A percentile compares a stretch with the other conserved stretches of the same genome.
Conservation (phyloP, 1,284 basidiomycete species). For the Porodaedalea pini region DNA sequence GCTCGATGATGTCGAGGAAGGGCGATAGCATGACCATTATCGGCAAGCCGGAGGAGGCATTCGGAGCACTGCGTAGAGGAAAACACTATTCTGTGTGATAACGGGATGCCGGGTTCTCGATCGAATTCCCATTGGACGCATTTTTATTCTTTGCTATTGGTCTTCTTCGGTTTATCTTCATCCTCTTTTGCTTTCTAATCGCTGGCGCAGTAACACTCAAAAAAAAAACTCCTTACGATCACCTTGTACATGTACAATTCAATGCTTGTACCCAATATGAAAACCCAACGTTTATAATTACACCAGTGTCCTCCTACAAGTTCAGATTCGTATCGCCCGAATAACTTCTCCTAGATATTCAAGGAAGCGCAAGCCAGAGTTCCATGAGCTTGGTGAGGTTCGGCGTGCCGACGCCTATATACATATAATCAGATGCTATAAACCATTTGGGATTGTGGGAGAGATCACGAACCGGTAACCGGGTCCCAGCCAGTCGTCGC, state of each 20-base stretch:
- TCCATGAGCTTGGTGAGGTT: conserved; percentile 22
- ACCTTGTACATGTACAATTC: not conserved
- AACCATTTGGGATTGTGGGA: not conserved
- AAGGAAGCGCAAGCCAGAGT: conserved; percentile 20
- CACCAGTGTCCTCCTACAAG: too few relatives aligned
- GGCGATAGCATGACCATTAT: conserved; percentile 9
- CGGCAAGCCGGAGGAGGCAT: conserved; percentile 7
- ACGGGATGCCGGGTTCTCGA: not conserved
- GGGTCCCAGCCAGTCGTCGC: conserved; percentile 29
- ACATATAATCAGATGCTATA: not conserved
- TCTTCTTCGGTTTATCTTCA: not conserved
- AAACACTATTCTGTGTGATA: not conserved
- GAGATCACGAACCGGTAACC: conserved; percentile 22
- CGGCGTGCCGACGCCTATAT: conserved; percentile 22
- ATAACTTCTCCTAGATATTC: not conserved
- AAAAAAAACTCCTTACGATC: too few relatives aligned
- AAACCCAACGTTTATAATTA: too few relatives aligned
- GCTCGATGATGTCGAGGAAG: not conserved
- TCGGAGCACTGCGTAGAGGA: not conserved
- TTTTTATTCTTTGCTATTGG: not conserved
- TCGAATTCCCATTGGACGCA: not conserved
- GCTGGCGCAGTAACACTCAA: too few relatives aligned
- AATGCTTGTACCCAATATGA: too few relatives aligned
- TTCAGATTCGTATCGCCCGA: not conserved
- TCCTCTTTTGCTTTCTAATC: too few relatives aligned